phyloP scores from a whole-genome alignment of 306 rosid genomes.

The Begonia loranthoides region DNA sequence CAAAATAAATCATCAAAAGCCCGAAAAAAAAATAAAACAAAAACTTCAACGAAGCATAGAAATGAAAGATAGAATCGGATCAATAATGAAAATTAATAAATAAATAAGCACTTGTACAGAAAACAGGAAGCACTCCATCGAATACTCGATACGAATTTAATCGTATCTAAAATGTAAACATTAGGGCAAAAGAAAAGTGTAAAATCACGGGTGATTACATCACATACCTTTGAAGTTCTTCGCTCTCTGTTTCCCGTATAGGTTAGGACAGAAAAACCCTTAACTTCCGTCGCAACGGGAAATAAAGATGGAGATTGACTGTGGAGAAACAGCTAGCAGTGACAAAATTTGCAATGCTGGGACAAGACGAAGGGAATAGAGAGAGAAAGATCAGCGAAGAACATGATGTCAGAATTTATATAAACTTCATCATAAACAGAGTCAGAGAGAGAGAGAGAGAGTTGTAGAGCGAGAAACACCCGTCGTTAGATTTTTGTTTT shows the following conservation, averaged over 20 bases:
- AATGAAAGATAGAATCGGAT: neutral
- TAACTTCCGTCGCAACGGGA: constrained; percentile 3
- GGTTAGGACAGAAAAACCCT: constrained; percentile 17
- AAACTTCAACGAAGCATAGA: neutral
- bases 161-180: too few relatives aligned
- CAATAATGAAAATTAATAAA: neutral
- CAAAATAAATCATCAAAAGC: constrained; percentile 11
- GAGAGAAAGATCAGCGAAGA: constrained; percentile 4
- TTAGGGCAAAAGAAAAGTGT: constrained; percentile 4
- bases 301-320: constrained; percentile 7
- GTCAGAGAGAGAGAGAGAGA: neutral
- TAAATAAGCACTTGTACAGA: constrained; percentile 1
- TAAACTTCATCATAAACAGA: constrained; percentile 2
- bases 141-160: too few relatives aligned
- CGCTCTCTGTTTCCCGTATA: neutral
- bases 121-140: too few relatives aligned
- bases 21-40: constrained; percentile 2
- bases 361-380: constrained; percentile 8
- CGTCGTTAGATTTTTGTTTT: too few relatives aligned
- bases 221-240: constrained; percentile 39
- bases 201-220: constrained; percentile 20
- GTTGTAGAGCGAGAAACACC: too few relatives aligned
- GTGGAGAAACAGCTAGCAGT: constrained; percentile 9
- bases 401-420: constrained; percentile 21
- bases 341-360: constrained; percentile 8